Evolutionary conservation across 306 rosid species (phyloP), one percentile per base, ranked within the genome.

Genomic region (Cajanus cajan): DNA sequence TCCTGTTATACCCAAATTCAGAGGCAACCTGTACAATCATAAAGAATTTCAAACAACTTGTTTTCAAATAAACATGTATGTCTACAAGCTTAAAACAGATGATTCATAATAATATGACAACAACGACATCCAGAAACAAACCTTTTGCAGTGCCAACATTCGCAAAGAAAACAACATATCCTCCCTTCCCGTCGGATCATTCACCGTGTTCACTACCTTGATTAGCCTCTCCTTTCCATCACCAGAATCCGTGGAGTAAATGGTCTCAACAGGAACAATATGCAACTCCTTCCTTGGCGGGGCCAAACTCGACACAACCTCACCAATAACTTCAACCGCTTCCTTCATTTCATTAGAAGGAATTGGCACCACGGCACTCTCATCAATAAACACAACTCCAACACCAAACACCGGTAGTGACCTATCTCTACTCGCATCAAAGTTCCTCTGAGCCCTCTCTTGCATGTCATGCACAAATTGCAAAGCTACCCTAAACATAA

Each of bases 391-490:
- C 13, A 91, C 95, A 64, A 94, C 95, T 66, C 97, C 98, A 73
- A 94, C 98, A 19, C 92, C 89, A 77, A 94, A 94, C 18, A 94
- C 97, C 0, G 92, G 97, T 73, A 94, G 77, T 2, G 98, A 89
- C 70, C 93, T 87, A 84, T 94, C 97, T 78, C 91, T 89, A 84
- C 97, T 85, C 0, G 98, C 98, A 24, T 94, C 97, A 57, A 89
- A 92, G 81, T 92, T 94, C 90, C 85, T 90, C 76, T 80, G 92
- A 2, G 97, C 89, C 84, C 87, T 89, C 43, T 79, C 72, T 75
- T 94, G 98, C 97, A 94, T 62, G 74, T 92, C 97, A 78, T 94
- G 97, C 25, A 92, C 89, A 74, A 92, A 94, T 85, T 94, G 92
- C 73, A 94, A 75, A 54, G 97, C 97, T 77, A 92, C 88, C 89